phyloP scores from a whole-genome alignment of 2,329 filamentous ascomycete genomes.

The Westerdykella aurantiaca region DNA sequence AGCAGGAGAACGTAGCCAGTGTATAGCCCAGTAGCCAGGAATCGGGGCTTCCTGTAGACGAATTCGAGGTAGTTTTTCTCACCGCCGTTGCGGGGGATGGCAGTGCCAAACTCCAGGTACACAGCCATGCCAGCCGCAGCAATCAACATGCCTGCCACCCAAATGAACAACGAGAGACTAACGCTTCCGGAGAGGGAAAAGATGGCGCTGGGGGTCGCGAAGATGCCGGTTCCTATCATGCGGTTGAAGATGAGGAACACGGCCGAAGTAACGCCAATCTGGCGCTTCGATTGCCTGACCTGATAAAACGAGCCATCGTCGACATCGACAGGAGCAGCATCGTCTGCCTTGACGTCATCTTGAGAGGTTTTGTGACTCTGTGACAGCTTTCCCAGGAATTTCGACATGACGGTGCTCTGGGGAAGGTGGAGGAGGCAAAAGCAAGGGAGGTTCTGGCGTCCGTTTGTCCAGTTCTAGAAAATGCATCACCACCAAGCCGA shows the following conservation, averaged over 20 bases:
- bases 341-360: slow-evolving; percentile 7
- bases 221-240: slow-evolving; percentile 63
- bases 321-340: slow-evolving; percentile 10
- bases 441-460: background rate
- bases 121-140: slow-evolving; percentile 58
- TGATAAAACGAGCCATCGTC: slow-evolving; percentile 21
- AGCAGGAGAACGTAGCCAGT: slow-evolving; percentile 57
- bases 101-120: slow-evolving; percentile 62
- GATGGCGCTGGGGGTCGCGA: slow-evolving; percentile 57
- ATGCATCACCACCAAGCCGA: background rate
- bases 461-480: background rate
- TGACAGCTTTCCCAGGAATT: slow-evolving; percentile 12
- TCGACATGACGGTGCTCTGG: slow-evolving; percentile 7
- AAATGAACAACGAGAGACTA: slow-evolving; percentile 58
- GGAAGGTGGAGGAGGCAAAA: background rate
- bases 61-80: slow-evolving; percentile 65
- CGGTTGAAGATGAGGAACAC: slow-evolving; percentile 53
- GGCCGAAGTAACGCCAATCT: slow-evolving; percentile 24
- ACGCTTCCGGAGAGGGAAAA: slow-evolving; percentile 54
- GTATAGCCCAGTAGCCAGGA: slow-evolving; percentile 57
- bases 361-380: slow-evolving; percentile 4
- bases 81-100: slow-evolving; percentile 58
- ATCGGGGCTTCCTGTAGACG: slow-evolving; percentile 56
- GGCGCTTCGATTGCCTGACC: slow-evolving; percentile 23
- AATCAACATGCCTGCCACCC: slow-evolving; percentile 58